Evolutionary conservation across 2,329 filamentous ascomycete genomes (phyloP), one percentile per base, ranked within the genome.

Genomic region (Pseudopithomyces maydicus): DNA sequence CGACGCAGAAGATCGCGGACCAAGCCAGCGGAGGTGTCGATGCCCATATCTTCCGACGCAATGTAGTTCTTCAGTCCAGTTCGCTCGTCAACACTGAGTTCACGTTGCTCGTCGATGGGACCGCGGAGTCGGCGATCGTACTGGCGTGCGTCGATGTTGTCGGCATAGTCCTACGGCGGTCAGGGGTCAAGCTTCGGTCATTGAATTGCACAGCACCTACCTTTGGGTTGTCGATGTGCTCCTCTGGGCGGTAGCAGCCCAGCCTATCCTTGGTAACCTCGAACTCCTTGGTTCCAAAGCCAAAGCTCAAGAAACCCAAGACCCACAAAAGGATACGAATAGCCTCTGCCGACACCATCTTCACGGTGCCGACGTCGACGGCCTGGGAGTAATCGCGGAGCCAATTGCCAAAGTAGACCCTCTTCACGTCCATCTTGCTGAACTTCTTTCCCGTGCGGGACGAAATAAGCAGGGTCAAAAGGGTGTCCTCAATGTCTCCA

Each of bases 381-480:
- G 92, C 93, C 77, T 97, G 93, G 52, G 90, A 95, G 78, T 97
- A 97, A 78, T 97, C 93, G 54, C 87, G 86, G 33, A 97, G 85
- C 93, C 93, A 97, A 81, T 97, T 97, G 63, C 93, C 93, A 80
- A 97, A 97, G 81, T 97, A 97, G 62, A 96, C 90, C 59, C 92
- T 87, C 62, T 93, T 90, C 61, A 97, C 90, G 72, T 88, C 90
- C 70, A 96, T 85, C 80, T 95, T 95, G 81, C 85, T 87, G 78
- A 96, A 97, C 71, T 93, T 96, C 81, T 93, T 92, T 61, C 85
- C 86, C 36, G 84, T 82, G 39, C 83, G 82, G 58, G 84, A 82
- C 42, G 87, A 85, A 73, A 89, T 85, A 45, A 88, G 78, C 26
- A 97, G 81, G 58, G 85, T 88, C 57, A 96, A 85, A 54, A 97